Conservation (phyloP, 2,329 filamentous ascomycete species). For the Bipolaris bicolor region DNA sequence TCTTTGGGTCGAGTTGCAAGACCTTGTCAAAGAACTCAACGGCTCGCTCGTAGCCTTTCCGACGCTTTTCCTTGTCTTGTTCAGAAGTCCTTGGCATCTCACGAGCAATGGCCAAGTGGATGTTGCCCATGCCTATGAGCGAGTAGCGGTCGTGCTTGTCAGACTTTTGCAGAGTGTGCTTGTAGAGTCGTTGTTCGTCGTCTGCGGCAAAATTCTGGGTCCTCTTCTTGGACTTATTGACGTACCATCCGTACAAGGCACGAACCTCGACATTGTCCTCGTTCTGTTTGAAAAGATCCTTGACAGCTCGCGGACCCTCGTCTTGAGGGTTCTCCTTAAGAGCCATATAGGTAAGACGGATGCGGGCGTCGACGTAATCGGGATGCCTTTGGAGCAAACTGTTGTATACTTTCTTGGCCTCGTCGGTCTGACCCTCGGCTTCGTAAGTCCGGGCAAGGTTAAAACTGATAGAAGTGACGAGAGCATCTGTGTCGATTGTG, state of each 20-base stretch:
- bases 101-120: conserved; percentile 84
- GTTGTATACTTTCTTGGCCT: conserved; percentile 88
- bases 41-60: conserved; percentile 84
- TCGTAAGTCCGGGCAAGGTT: conserved; percentile 95
- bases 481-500: conserved; percentile 81
- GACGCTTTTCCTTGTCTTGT: conserved; percentile 86
- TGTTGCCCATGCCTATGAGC: conserved; percentile 93
- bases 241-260: conserved; percentile 92
- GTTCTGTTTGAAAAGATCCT: conserved; percentile 83
- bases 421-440: conserved; percentile 76
- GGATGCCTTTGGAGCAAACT: conserved; percentile 81
- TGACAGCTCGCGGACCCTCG: conserved; percentile 84
- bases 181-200: conserved; percentile 90
- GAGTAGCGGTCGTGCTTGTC: conserved; percentile 99
- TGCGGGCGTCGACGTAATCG: conserved; percentile 91
- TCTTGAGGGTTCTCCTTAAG: conserved; percentile 80
- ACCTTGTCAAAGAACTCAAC: conserved; percentile 99
- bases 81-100: conserved; percentile 95
- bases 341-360: conserved; percentile 87
- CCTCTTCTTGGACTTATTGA: conserved; percentile 86
- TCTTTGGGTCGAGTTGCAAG: conserved; percentile 89
- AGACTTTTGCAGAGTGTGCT: conserved; percentile 84
- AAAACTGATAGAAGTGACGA: conserved; percentile 96
- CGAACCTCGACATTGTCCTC: conserved; percentile 88
- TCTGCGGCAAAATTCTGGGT: conserved; percentile 84